These are phyloP conservation scores for Cladochytrium replicatum DNA, from an alignment of 192 early-diverging fungal species.

Conservation along the genomic window DNA sequence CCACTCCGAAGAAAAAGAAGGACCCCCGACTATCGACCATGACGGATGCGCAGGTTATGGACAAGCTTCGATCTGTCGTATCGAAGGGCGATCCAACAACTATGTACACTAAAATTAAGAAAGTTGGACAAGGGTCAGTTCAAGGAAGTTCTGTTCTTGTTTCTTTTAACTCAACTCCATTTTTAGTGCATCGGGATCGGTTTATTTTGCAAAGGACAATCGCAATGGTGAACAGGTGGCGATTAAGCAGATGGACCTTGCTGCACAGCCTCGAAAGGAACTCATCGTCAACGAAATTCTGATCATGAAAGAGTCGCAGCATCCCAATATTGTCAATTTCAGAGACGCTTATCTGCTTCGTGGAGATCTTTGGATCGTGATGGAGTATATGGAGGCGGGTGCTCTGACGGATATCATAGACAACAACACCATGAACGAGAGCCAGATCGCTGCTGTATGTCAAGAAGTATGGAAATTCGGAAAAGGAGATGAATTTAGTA, in stretches of 20 bases:
- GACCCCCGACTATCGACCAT: constrained; percentile 76
- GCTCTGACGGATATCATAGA: constrained; percentile 92
- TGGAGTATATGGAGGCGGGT: constrained; percentile 99
- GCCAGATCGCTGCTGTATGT: constrained; percentile 74
- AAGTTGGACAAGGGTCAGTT: constrained; percentile 88
- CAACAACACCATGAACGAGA: constrained; percentile 78
- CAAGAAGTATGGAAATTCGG: constrained; percentile 40
- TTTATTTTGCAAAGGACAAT: constrained; percentile 78
- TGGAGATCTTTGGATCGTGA: constrained; percentile 91
- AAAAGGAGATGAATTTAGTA: constrained; percentile 93
- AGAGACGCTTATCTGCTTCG: constrained; percentile 83
- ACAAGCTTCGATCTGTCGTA: constrained; percentile 79
- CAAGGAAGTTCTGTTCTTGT: too few species aligned
- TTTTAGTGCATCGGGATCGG: constrained; percentile 84
- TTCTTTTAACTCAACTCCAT: too few species aligned
- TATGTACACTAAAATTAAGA: constrained; percentile 88
- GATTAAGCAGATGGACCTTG: constrained; percentile 56
- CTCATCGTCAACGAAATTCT: constrained; percentile 68
- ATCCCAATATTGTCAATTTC: constrained; percentile 97
- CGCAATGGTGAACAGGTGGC: constrained; percentile 28
- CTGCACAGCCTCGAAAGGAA: constrained; percentile 47
- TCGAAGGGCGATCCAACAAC: constrained; percentile 82
- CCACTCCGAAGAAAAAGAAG: constrained; percentile 27
- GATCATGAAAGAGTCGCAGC: constrained; percentile 74
- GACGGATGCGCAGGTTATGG: constrained; percentile 92